Evolutionary conservation across 1,284 basidiomycete genomes (phyloP).

Genomic region (Xanthoconium separans): DNA sequence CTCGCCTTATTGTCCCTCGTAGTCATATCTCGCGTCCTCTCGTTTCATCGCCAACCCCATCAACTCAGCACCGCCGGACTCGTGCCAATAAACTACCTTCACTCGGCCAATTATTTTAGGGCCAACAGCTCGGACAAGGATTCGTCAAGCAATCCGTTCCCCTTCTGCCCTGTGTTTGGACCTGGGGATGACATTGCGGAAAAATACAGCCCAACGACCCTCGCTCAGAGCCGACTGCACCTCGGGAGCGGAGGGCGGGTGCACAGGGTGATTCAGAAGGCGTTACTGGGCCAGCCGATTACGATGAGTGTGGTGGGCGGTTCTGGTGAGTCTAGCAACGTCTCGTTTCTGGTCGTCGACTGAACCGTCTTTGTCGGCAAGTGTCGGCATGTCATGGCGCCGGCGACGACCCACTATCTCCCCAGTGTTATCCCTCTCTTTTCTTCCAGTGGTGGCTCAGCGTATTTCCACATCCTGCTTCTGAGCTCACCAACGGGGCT

Average conservation of each 20-base stretch:
- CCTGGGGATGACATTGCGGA: conserved; percentile 75
- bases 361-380: conserved; percentile 25
- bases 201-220: conserved; percentile 75
- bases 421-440: conserved; percentile 83
- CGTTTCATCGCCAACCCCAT: conserved; percentile 32
- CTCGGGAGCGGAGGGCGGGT: conserved; percentile 82
- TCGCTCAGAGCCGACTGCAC: conserved; percentile 79
- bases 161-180: conserved; percentile 87
- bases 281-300: conserved; percentile 81
- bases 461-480: conserved; percentile 91
- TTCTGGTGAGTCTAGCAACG: conserved; percentile 58
- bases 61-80: conserved; percentile 50
- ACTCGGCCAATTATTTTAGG: conserved; percentile 19
- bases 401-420: conserved; percentile 86
- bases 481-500: conserved; percentile 94
- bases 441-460: conserved; percentile 96
- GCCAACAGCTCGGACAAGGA: conserved; percentile 50
- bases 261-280: conserved; percentile 81
- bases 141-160: conserved; percentile 66
- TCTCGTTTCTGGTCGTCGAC: neutral
- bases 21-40: conserved; percentile 59
- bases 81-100: conserved; percentile 66
- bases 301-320: conserved; percentile 91
- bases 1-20: conserved; percentile 54
- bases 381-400: conserved; percentile 93